phyloP scores from a whole-genome alignment of 306 rosid genomes.

The Citrullus amarus region DNA sequence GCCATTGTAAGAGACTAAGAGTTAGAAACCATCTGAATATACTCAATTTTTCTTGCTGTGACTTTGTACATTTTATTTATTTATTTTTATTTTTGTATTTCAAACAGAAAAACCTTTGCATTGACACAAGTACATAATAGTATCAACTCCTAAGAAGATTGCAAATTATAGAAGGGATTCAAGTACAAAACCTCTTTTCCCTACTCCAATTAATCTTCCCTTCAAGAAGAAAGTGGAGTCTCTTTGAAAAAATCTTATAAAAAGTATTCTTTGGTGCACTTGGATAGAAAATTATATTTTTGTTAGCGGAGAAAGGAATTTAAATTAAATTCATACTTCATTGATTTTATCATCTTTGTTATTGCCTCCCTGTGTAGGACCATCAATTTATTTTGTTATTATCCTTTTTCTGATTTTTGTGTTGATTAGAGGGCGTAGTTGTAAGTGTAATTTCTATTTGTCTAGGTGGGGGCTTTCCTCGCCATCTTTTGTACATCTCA shows the following conservation, averaged over 20 bases:
- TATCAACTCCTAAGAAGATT: too few species aligned
- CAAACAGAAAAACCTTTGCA: too few species aligned
- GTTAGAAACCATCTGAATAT: neutral
- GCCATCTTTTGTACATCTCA: neutral
- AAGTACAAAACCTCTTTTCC: too few species aligned
- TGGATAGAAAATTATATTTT: neutral
- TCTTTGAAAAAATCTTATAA: too few species aligned
- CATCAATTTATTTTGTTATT: neutral
- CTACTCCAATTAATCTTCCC: too few species aligned
- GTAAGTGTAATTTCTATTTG: neutral
- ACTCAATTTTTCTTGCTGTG: neutral
- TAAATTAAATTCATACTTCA: neutral
- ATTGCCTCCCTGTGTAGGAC: neutral
- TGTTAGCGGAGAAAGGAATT: neutral
- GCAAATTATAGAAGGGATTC: too few species aligned
- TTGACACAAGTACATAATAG: too few species aligned
- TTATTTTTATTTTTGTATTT: too few species aligned
- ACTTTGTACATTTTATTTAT: neutral
- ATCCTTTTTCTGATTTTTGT: neutral
- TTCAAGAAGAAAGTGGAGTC: too few species aligned
- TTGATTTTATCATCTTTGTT: neutral
- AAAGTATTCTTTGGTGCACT: neutral
- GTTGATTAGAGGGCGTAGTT: neutral
- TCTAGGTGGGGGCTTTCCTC: neutral
- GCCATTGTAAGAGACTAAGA: neutral